Conservation (phyloP, 805 yeast species). For the Suhomyces pyralidae region DNA sequence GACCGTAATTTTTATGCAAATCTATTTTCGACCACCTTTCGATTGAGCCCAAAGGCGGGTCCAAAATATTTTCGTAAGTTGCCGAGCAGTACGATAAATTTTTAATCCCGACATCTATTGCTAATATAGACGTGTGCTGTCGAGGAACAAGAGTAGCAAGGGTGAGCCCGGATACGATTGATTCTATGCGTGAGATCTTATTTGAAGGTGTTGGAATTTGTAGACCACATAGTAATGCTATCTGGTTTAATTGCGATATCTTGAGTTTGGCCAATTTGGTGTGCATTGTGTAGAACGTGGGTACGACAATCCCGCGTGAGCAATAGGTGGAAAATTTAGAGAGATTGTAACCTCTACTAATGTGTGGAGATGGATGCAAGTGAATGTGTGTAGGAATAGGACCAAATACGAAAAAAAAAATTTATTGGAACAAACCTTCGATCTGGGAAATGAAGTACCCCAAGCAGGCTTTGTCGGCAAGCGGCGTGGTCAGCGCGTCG, state of each 20-base stretch:
- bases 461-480: not conserved
- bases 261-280: slow-evolving; percentile 3
- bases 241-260: slow-evolving; percentile 10
- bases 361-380: not conserved
- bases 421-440: not conserved
- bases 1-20: slow-evolving; percentile 20
- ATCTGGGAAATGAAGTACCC: not conserved
- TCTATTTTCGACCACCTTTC: slow-evolving; percentile 25
- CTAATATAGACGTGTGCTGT: slow-evolving; percentile 14
- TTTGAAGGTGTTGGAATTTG: slow-evolving; percentile 15
- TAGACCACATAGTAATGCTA: slow-evolving; percentile 23
- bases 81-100: slow-evolving; percentile 38
- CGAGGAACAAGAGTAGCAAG: slow-evolving; percentile 6
- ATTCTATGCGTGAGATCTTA: slow-evolving; percentile 14
- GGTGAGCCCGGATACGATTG: slow-evolving; percentile 8
- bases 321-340: not conserved
- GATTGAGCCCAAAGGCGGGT: not conserved
- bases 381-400: not conserved
- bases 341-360: not conserved
- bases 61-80: not conserved
- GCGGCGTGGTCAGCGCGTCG: not conserved
- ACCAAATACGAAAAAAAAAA: not conserved
- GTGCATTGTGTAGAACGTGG: not conserved
- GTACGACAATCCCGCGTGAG: not conserved
- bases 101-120: slow-evolving; percentile 42